Evolutionary conservation across 208 protist species (phyloP), one percentile per base, ranked within the genome.

Genomic region (Angomonas ambiguus): DNA sequence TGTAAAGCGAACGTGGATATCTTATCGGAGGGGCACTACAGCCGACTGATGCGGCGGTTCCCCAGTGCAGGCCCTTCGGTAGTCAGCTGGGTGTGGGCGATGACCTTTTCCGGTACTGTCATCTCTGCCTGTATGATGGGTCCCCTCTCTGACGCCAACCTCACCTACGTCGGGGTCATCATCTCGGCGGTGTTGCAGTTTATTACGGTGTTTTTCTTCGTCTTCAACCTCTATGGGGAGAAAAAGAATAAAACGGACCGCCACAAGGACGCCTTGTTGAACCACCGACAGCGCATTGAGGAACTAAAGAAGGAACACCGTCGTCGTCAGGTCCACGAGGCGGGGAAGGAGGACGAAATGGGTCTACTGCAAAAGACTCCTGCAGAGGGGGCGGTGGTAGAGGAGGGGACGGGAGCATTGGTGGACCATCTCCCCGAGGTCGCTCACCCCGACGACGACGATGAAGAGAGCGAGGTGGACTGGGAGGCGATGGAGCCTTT

Each of bases 11-110:
- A 84, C 60, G 69, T 93, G 49, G 86, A 93, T 62, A 86, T 90
- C 56, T 77, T 93, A 6, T 86, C 81, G 3, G 74, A 93, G 65
- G 86, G 86, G 27, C 80, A 85, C 63, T 93, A 93, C 83, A 90
- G 79, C 32, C 78, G 82, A 16, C 56, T 89, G 49, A 85, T 93
- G 34, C 80, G 79, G 24, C 45, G 70, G 35, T 51, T 71, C 48
- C 86, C 86, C 8, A 53, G 48, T 51, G 51, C 74, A 24, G 82
- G 83, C 32, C 72, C 80, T 4, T 27, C 79, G 20, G 65, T 93
- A 22, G 79, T 93, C 30, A 85, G 76, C 32, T 90, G 80, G 74
- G 71, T 93, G 18, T 90, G 80, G 82, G 67, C 76, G 60, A 82
- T 65, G 57, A 80, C 82, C 31, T 77, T 87, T 68, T 0, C 80